A percentile compares a stretch with the other conserved stretches of the same genome.
Conservation (phyloP, 116 monocot genomes). For the Trichopus zeylanicus region DNA sequence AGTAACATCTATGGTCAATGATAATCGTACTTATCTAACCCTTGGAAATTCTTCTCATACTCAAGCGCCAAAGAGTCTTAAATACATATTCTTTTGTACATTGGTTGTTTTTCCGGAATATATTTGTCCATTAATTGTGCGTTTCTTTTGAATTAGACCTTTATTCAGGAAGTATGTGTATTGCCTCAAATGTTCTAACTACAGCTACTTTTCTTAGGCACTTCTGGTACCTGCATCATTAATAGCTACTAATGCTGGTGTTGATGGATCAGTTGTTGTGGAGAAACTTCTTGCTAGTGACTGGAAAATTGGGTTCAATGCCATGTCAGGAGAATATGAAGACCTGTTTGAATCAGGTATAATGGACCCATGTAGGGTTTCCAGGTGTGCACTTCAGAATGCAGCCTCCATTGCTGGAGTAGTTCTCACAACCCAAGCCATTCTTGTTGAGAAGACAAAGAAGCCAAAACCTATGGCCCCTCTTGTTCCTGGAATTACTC, state of each 20-base stretch:
- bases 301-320: constrained; percentile 79
- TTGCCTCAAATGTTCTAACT: no score
- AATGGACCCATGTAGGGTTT: constrained; percentile 75
- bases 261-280: constrained; percentile 55
- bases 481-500: constrained; percentile 67
- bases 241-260: constrained; percentile 81
- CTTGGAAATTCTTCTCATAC: background rate
- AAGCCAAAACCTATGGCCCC: constrained; percentile 61
- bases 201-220: constrained; percentile 41
- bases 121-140: background rate
- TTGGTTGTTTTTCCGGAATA: background rate
- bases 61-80: background rate
- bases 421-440: constrained; percentile 81
- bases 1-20: background rate
- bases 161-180: no score
- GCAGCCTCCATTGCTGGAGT: constrained; percentile 83
- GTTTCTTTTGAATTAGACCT: background rate
- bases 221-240: constrained; percentile 70
- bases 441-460: constrained; percentile 65
- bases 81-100: background rate
- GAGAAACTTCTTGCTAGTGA: constrained; percentile 69
- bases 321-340: constrained; percentile 61
- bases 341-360: constrained; percentile 74
- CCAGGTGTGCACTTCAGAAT: constrained; percentile 84
- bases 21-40: no score